Conservation (phyloP, 2,329 filamentous ascomycete species). For the Colletotrichum camelliae region DNA sequence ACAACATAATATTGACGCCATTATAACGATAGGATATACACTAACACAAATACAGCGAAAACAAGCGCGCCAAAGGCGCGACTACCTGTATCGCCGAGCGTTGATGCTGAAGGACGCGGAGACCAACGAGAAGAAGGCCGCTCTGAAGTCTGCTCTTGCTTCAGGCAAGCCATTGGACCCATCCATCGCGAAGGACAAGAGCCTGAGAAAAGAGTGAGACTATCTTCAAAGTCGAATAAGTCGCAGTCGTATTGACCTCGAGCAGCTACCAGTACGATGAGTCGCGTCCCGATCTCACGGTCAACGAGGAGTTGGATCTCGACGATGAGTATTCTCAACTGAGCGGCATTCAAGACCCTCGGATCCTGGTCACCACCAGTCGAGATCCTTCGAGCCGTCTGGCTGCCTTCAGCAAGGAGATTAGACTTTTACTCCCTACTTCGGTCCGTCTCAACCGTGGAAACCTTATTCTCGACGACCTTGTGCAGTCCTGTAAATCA, state of each 20-base stretch:
- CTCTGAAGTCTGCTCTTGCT: conserved; percentile 84
- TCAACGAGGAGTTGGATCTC: conserved; percentile 73
- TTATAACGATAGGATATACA: neutral
- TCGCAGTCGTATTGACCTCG: neutral
- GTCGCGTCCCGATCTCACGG: conserved; percentile 70
- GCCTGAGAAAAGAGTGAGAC: conserved; percentile 72
- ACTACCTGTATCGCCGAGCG: conserved; percentile 84
- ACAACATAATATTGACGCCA: accelerated
- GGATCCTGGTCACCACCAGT: conserved; percentile 69
- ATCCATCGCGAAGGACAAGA: conserved; percentile 84
- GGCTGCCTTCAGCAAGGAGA: conserved; percentile 91
- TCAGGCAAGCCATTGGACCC: conserved; percentile 86
- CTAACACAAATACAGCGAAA: neutral
- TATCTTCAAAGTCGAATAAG: neutral
- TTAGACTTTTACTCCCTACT: conserved; percentile 78
- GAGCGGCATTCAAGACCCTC: conserved; percentile 87
- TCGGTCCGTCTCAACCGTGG: conserved; percentile 89
- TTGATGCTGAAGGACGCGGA: conserved; percentile 89
- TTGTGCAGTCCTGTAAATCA: conserved; percentile 81
- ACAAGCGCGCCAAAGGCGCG: neutral
- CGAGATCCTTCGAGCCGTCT: conserved; percentile 85
- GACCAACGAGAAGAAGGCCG: conserved; percentile 88
- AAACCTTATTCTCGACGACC: conserved; percentile 84
- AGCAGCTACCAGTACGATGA: conserved; percentile 85
- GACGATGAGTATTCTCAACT: conserved; percentile 92